Percentiles rank a stretch among this genome's conserved stretches.
phyloP scores from a whole-genome alignment of 2,329 filamentous ascomycete species.

The Bertia moriformis region DNA sequence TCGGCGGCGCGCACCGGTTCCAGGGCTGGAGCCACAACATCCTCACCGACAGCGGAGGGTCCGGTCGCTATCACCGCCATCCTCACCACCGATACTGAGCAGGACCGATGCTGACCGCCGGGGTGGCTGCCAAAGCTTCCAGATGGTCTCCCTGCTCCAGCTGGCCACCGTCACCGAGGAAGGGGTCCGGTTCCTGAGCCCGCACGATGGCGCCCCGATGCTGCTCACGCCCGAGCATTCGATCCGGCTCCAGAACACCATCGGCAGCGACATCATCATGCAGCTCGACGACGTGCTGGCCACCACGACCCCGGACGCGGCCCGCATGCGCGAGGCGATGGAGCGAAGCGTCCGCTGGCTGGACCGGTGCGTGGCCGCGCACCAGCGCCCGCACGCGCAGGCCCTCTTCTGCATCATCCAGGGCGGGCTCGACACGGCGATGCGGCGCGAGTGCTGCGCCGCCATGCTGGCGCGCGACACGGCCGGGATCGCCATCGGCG shows the following conservation, averaged over 20 bases:
- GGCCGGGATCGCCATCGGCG: slow-evolving; percentile 90
- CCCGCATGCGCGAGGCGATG: slow-evolving; percentile 88
- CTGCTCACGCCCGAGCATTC: slow-evolving; percentile 94
- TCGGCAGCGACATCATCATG: slow-evolving; percentile 98
- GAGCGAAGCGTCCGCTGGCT: slow-evolving; percentile 87
- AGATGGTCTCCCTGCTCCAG: slow-evolving; percentile 94
- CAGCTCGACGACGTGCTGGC: slow-evolving; percentile 96
- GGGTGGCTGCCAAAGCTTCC: no score
- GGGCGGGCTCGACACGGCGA: slow-evolving; percentile 75
- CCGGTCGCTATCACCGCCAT: no score
- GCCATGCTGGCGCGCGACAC: slow-evolving; percentile 86
- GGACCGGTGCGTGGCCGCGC: slow-evolving; percentile 82
- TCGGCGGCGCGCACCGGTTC: slow-evolving; percentile 85
- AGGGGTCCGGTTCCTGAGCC: slow-evolving; percentile 88
- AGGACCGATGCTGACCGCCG: no score
- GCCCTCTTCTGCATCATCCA: slow-evolving; percentile 99
- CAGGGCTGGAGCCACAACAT: slow-evolving; percentile 95
- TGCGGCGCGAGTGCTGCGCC: slow-evolving; percentile 68
- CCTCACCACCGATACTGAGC: no score
- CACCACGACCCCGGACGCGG: slow-evolving; percentile 80
- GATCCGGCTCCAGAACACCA: slow-evolving; percentile 87
- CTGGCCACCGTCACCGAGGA: slow-evolving; percentile 89
- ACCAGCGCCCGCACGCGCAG: slow-evolving; percentile 68
- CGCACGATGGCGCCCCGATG: slow-evolving; percentile 91
- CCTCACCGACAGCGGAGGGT: slow-evolving; percentile 67